Base-by-base conservation (phyloP, 169 alveolate genomes). In the Plasmodium vivax region DNA sequence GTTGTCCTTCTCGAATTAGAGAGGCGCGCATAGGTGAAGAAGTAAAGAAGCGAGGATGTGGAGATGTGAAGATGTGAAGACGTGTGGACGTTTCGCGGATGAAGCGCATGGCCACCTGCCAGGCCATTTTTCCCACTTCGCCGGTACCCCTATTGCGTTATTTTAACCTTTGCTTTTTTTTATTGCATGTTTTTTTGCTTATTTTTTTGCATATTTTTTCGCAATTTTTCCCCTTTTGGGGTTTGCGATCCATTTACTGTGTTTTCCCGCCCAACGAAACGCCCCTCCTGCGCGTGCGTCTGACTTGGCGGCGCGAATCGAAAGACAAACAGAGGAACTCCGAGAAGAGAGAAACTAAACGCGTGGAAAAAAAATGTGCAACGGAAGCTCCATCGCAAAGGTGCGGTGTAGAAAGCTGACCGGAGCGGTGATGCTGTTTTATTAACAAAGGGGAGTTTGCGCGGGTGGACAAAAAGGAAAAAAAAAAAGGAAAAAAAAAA, bases 1-100 rank as follows among this genome's bases (percentile, higher is more conserved):
- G 95, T 95, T 98, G 85, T 82, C 98, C 92, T 97, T 96, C 96
- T 80, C 96, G 73, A 95, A 95, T 45, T 97, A 85, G 92, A n/a
- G 36, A 1, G 12, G 5, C 19, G 58, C 58, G 19, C 6, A 6
- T 0, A 47, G 58, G 58, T 5, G 58, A 47, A 47, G 19, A 47
- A 47, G 77, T 7, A 6, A 8, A 62, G 77, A 62, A 47, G 27
- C 0, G 0, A 23, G 0, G 27, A 23, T 23, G 27, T 23, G 27
- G 0, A 23, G 27, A 23, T 23, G 58, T 19, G 2, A 12, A 19
- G 58, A 47, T 47, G 58, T 47, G 58, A 12, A 47, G 58, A 47
- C 19, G 19, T 47, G 58, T 47, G 58, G 12, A 47, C 58, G 14
- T 47, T 47, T 47, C 58, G 1, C 77, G 36, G 77, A 62, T 47